Evolutionary conservation across 2,329 filamentous ascomycete genomes (phyloP).

Genomic region (Paraphaeosphaeria sporulosa): DNA sequence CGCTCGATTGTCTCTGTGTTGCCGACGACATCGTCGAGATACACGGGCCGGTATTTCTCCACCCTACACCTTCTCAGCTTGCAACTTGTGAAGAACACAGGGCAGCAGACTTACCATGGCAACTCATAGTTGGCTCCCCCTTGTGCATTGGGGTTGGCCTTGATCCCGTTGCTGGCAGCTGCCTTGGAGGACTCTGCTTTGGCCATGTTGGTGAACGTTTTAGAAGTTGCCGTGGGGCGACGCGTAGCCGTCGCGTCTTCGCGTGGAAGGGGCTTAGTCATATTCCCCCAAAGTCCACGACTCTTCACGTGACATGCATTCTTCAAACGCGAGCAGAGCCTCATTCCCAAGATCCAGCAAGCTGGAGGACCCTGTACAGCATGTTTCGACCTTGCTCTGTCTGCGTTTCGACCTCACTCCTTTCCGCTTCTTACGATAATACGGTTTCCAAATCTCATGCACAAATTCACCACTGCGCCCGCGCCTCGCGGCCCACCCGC

Average conservation of each 20-base stretch:
- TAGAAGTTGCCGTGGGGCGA: constrained; percentile 25
- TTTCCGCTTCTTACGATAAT: background rate
- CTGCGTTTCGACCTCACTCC: background rate
- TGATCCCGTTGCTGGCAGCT: constrained; percentile 53
- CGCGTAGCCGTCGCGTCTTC: constrained; percentile 40
- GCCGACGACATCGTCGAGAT: constrained; percentile 95
- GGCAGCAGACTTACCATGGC: constrained; percentile 68
- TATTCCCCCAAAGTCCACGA: constrained; percentile 6
- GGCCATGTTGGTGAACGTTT: constrained; percentile 48
- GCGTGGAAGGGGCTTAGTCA: constrained; percentile 21
- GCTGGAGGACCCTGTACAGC: background rate
- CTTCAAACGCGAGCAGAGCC: background rate
- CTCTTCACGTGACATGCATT: background rate
- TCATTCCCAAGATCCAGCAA: background rate
- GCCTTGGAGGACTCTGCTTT: constrained; percentile 60
- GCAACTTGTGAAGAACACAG: constrained; percentile 22
- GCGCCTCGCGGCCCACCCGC: background rate
- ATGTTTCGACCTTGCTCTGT: background rate
- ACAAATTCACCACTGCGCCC: background rate
- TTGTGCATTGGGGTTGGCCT: constrained; percentile 49
- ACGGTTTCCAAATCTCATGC: too few relatives aligned
- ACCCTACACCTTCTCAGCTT: constrained; percentile 68
- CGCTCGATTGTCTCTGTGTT: constrained; percentile 98
- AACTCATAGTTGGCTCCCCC: constrained; percentile 71
- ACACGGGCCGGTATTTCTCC: constrained; percentile 95